Conservation (phyloP, 179 eudicot species). For the Spergularia azorica region DNA sequence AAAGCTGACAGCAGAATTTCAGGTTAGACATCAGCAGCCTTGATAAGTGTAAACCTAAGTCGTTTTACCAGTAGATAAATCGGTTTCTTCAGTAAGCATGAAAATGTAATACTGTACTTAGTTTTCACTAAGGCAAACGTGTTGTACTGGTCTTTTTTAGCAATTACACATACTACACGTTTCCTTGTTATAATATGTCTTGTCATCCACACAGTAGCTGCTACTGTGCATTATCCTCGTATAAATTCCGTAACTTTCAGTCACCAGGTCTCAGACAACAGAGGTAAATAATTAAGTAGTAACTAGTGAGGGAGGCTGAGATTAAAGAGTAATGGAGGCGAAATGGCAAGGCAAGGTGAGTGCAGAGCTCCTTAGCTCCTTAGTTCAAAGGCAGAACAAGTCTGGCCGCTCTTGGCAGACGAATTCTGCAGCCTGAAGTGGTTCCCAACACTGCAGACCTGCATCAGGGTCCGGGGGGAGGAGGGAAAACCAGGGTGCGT, state of each 20-base stretch:
- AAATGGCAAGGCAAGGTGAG: conserved; percentile 31
- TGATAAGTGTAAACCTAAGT: conserved; percentile 6
- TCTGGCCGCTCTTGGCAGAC: conserved; percentile 32
- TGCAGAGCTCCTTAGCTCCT: conserved; percentile 23
- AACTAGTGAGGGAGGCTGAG: background rate
- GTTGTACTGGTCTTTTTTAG: background rate
- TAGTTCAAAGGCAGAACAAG: conserved; percentile 24
- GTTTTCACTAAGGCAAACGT: background rate
- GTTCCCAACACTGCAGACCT: conserved; percentile 26
- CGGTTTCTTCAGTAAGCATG: background rate
- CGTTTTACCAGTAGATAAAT: background rate
- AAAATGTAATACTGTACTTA: background rate
- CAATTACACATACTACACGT: background rate
- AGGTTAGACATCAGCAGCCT: background rate
- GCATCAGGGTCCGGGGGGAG: conserved; percentile 24
- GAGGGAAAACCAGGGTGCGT: conserved; percentile 31
- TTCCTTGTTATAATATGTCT: background rate
- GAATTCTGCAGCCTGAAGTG: conserved; percentile 32
- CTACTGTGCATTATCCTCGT: background rate
- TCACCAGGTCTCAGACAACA: too few species aligned
- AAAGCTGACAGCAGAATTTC: background rate
- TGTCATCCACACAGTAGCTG: background rate
- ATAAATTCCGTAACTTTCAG: too few species aligned
- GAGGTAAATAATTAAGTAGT: too few species aligned
- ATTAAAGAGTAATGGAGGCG: too few species aligned